Evolutionary conservation across 192 early-diverging fungal species (phyloP), one percentile per base, ranked within the genome.

Genomic region (Coemansia sp.): DNA sequence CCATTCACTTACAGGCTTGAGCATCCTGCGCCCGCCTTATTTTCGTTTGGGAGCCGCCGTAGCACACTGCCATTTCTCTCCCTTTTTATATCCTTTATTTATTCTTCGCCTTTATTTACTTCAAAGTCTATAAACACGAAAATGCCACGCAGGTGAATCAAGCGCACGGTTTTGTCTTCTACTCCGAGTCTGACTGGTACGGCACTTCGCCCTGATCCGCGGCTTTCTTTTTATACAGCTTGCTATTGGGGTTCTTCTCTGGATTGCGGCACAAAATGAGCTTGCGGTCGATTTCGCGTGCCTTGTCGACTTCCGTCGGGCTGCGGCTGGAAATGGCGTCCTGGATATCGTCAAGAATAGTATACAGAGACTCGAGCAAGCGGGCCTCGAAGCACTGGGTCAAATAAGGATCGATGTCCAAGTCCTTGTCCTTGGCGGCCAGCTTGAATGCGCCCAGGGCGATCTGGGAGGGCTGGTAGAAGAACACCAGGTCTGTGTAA

Each of bases 401-500:
- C 20, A 84, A 70, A 29, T 83, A 82, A 47, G 59, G 61, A 56
- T 85, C 81, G 64, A 87, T 75, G 29, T 87, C 81, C 32, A 84
- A 72, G 2, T 78, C 75, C 57, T 82, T 78, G 10, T 85, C 71
- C 45, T 70, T 75, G 6, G 83, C 78, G 7, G 90, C 85, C 55
- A 90, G 69, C 69, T 82, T 79, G 65, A 89, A 68, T 16, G 84
- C 81, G 4, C 86, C 86, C 60, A 92, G 53, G 2, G 89, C 89
- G 59, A 90, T 86, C 78, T 92, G 90, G 4, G 89, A 78, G 32
- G 90, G 88, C 65, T 89, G 87, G 67, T 90, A 92, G 32, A 86
- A 57, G 60, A 90, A 89, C 28, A 84, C 82, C n/a, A 88, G 71
- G 53, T 92, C 90, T 0, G 90, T 90, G 45, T 86, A 68, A 20